Evolutionary conservation across 805 yeast species (phyloP).

Genomic region (Kodamaea laetipori): DNA sequence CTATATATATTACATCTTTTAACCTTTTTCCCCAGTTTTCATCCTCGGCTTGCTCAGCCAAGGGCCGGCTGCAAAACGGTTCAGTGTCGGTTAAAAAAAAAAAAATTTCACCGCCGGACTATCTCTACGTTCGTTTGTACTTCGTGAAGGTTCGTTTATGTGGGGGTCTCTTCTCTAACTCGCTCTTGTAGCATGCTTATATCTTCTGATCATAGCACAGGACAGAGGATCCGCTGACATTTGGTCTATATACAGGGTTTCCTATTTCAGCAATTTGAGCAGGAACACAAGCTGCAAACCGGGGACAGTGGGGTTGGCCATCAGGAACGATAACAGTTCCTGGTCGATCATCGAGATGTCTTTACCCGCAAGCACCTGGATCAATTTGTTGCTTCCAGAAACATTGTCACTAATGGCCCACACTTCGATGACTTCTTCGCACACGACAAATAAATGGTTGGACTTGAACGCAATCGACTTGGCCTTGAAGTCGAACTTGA

Average conservation of each 20-base stretch:
- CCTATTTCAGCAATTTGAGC: neutral
- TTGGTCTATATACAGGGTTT: no score
- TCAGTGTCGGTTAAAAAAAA: no score
- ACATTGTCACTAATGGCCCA: conserved; percentile 56
- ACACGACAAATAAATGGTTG: conserved; percentile 46
- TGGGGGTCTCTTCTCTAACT: no score
- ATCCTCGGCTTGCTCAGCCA: neutral
- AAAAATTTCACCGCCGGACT: no score
- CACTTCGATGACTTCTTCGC: conserved; percentile 70
- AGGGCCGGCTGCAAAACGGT: no score
- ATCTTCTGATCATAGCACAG: neutral
- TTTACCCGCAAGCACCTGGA: conserved; percentile 73
- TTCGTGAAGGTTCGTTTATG: no score
- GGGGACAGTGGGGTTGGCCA: conserved; percentile 66
- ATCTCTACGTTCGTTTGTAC: no score
- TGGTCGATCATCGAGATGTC: conserved; percentile 46
- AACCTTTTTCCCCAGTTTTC: neutral
- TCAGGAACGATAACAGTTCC: conserved; percentile 29
- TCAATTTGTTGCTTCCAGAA: conserved; percentile 47
- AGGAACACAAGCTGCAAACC: conserved; percentile 64
- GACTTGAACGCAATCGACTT: conserved; percentile 35
- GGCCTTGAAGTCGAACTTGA: conserved; percentile 47
- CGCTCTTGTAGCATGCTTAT: no score
- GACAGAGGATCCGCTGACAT: neutral
- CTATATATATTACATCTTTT: no score